Conservation (phyloP, 2,329 filamentous ascomycete genomes). For the Xylaria polymorpha region DNA sequence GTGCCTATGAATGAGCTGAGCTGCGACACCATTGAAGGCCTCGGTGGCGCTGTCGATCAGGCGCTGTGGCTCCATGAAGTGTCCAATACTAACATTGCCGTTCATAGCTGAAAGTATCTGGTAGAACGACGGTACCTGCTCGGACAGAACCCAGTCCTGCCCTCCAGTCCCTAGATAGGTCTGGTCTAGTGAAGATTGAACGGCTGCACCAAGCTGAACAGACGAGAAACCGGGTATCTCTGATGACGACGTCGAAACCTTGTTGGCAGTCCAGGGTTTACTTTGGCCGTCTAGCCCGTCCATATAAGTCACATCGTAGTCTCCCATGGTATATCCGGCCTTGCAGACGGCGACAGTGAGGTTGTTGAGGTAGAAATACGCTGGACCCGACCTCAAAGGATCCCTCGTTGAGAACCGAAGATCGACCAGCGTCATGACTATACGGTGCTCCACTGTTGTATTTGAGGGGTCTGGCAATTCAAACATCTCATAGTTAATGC, state of each 20-base stretch:
- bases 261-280: constrained; percentile 19
- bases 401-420: constrained; percentile 24
- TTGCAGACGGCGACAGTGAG: constrained; percentile 34
- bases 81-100: constrained; percentile 28
- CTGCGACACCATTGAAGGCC: constrained; percentile 31
- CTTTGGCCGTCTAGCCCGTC: constrained; percentile 14
- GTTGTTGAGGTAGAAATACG: constrained; percentile 26
- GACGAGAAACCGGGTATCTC: constrained; percentile 33
- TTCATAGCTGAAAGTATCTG: constrained; percentile 36
- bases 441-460: constrained; percentile 23
- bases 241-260: constrained; percentile 12
- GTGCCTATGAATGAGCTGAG: constrained; percentile 30
- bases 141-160: constrained; percentile 31
- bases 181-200: constrained; percentile 27
- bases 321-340: constrained; percentile 25
- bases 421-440: constrained; percentile 35
- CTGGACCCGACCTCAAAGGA: neutral
- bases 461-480: constrained; percentile 28
- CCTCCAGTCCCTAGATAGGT: constrained; percentile 33
- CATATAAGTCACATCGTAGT: constrained; percentile 29
- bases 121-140: constrained; percentile 34
- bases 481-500: constrained; percentile 21
- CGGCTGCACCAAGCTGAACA: constrained; percentile 31
- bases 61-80: constrained; percentile 30
- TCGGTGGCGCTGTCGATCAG: constrained; percentile 27